Base-by-base conservation (phyloP, 2,329 filamentous ascomycete genomes). In the Elsinoe fawcettii region DNA sequence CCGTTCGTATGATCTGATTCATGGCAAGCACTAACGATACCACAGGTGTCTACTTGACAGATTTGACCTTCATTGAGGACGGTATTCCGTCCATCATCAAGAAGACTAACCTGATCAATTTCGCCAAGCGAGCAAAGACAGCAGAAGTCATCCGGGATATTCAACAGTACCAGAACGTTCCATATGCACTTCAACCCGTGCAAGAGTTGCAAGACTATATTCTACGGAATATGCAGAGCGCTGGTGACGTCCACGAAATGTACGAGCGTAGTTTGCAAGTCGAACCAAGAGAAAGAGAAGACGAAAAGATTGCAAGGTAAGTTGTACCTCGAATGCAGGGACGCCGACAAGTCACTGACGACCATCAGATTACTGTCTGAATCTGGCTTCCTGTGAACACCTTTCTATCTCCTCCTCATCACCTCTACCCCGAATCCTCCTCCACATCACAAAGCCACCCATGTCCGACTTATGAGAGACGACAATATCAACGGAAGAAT, bases 281-380 rank as follows among this genome's bases (percentile, higher is more conserved):
- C 60, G 93, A 99, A 72, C 93, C 93, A 61, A 83, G 93, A 67
- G 93, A 99, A 77, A 83, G 93, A 66, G 93, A 99, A 76, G 93
- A 99, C 70, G 93, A 99, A 76, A 97, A 97, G 80, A 97, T 99
- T 79, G 92, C 96, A 70, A 95, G 93, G 91, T 95, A 85, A 69
- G 73, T 68, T 69, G 56, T 59, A 39, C 3, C 53, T 8, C 39
- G 23, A 8, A 8, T 47, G 25, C 30, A 16, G 25, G 16, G 56
- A 3, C 39, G 39, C 34, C 44, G 55, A 23, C 23, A 2, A 55
- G 27, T 58, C 60, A 59, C 66, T 69, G 58, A 66, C 60, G 46
- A 57, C 30, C 58, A 62, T 34, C 58, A 80, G 77, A 68, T 70
- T 80, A 66, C 71, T 80, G 57, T 78, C 76, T 59, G 77, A 80